Evolutionary conservation across 129 eudicot genomes (phyloP).

Genomic region (Heracleum sosnowskyi): DNA sequence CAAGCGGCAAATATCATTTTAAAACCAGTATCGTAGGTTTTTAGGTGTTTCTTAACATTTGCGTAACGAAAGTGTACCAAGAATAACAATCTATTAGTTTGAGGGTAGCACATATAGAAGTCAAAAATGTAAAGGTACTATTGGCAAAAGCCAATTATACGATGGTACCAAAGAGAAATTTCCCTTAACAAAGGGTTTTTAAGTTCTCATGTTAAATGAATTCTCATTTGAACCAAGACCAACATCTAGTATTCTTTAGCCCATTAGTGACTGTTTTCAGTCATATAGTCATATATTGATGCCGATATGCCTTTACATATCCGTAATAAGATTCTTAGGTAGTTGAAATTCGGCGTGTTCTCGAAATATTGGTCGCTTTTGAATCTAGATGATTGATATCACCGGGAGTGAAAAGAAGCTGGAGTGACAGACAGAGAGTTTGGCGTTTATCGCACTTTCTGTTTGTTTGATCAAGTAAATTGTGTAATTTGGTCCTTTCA

Average conservation of each 20-base stretch:
- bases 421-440: not conserved
- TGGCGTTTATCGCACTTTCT: not conserved
- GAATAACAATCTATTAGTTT: no score
- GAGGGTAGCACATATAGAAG: no score
- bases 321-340: not conserved
- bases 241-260: not conserved
- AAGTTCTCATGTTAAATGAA: no score
- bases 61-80: no score
- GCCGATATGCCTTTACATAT: not conserved
- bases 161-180: no score
- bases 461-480: not conserved
- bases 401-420: not conserved
- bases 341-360: not conserved
- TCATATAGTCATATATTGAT: not conserved
- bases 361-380: not conserved
- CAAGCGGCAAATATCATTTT: no score
- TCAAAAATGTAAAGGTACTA: no score
- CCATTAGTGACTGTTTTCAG: not conserved
- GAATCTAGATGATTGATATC: not conserved
- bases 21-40: no score
- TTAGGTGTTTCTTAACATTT: no score
- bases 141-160: no score
- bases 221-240: no score
- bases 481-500: not conserved
- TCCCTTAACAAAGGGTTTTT: no score